These are phyloP conservation scores for Stenocarpella maydis DNA, from an alignment of 2,329 filamentous ascomycete species.

Conservation along the genomic window DNA sequence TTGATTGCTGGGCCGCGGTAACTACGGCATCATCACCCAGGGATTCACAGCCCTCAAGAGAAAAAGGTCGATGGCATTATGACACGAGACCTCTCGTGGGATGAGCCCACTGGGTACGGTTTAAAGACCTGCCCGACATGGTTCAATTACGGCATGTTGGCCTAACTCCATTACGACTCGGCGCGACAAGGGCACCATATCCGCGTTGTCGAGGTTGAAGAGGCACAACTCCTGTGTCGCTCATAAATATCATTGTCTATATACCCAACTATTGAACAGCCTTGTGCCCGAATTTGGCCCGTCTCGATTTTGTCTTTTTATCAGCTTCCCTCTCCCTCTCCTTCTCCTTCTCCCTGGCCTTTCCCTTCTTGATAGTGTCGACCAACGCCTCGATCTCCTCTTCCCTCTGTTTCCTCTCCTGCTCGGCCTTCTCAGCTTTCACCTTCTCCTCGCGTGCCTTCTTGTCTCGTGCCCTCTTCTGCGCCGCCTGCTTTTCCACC, in stretches of 20 bases:
- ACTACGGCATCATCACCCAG: slow-evolving; percentile 9
- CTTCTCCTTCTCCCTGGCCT: slow-evolving; percentile 44
- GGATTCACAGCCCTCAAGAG: neutral
- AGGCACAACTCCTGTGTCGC: neutral
- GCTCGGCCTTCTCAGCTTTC: slow-evolving; percentile 45
- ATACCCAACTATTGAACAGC: slow-evolving; percentile 25
- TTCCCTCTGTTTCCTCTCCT: slow-evolving; percentile 42
- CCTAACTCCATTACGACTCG: no score
- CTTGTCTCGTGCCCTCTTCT: slow-evolving; percentile 56
- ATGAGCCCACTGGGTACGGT: no score
- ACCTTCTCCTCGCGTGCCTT: slow-evolving; percentile 46
- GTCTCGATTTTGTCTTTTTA: slow-evolving; percentile 41
- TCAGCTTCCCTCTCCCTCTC: slow-evolving; percentile 45
- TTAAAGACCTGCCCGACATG: no score
- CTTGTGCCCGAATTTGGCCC: slow-evolving; percentile 36
- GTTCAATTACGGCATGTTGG: no score
- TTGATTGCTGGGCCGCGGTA: slow-evolving; percentile 16
- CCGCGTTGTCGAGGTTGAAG: neutral
- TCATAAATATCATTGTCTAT: slow-evolving; percentile 31
- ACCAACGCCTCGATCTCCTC: slow-evolving; percentile 50
- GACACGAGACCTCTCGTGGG: neutral
- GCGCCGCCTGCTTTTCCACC: slow-evolving; percentile 80
- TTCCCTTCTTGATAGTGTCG: slow-evolving; percentile 54
- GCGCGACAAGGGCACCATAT: neutral
- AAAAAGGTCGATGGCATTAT: neutral